Percentiles rank a stretch among this genome's conserved stretches.
phyloP scores from a whole-genome alignment of 176 grass and related monocot genomes.

The Cenchrus americanus region DNA sequence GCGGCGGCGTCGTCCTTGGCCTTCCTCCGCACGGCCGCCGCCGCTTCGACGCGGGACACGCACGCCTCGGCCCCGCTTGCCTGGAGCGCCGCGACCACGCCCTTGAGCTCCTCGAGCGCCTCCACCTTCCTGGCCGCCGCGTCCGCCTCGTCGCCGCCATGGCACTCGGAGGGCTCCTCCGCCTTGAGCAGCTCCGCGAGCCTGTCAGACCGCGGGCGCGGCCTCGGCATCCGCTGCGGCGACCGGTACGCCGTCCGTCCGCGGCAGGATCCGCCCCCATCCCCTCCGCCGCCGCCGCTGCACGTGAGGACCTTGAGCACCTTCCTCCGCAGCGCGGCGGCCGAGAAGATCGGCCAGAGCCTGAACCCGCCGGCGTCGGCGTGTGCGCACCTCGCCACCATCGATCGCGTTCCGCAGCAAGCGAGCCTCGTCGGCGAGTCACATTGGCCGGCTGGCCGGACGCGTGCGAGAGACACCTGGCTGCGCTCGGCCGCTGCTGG shows the following conservation, averaged over 20 bases:
- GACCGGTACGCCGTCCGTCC: constrained; percentile 28
- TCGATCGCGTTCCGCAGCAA: not conserved
- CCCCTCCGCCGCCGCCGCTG: constrained; percentile 6
- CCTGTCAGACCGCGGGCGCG: constrained; percentile 51
- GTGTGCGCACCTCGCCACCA: constrained; percentile 52
- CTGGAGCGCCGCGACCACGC: constrained; percentile 55
- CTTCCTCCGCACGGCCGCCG: constrained; percentile 64
- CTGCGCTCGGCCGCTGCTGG: not conserved
- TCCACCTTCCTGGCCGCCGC: constrained; percentile 36
- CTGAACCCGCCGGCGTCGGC: constrained; percentile 50
- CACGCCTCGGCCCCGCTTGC: not conserved
- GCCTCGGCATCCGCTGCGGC: constrained; percentile 37
- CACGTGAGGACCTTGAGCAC: constrained; percentile 62
- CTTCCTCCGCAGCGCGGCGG: constrained; percentile 57
- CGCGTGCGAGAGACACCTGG: constrained; percentile 28
- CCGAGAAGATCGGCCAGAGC: constrained; percentile 69
- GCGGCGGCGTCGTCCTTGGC: constrained; percentile 79
- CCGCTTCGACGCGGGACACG: constrained; percentile 49
- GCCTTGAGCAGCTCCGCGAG: constrained; percentile 66
- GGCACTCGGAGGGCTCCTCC: constrained; percentile 73
- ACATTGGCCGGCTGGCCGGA: constrained; percentile 42
- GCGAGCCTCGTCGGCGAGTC: constrained; percentile 41
- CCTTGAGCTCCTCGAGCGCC: constrained; percentile 58
- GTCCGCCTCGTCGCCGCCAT: constrained; percentile 40
- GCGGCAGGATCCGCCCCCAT: not conserved